A percentile compares a stretch with the other conserved stretches of the same genome.
These are phyloP conservation scores for Platanthera zijinensis DNA, from an alignment of 106 monocot genomes.

Conservation along the genomic window DNA sequence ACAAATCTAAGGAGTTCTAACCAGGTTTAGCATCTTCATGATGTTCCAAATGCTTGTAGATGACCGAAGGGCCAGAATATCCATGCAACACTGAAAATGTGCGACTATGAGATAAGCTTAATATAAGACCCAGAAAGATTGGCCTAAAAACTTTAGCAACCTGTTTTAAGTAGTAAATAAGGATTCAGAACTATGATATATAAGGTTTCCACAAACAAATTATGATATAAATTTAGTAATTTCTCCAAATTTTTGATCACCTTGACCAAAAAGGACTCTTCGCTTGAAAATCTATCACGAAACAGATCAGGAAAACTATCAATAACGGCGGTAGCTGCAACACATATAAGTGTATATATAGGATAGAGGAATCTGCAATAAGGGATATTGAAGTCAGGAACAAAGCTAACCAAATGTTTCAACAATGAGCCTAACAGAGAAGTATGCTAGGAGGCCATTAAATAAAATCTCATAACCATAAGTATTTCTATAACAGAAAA, in stretches of 20 bases:
- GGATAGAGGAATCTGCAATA: constrained; percentile 95
- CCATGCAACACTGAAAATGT: constrained; percentile 95
- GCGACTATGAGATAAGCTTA: constrained; percentile 89
- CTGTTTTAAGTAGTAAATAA: constrained; percentile 24
- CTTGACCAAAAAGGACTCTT: constrained; percentile 61
- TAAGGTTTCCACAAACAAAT: background rate
- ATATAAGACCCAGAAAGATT: constrained; percentile 73
- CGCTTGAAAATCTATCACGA: constrained; percentile 53
- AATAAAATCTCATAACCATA: background rate
- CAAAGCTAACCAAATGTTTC: background rate
- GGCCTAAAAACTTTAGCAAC: constrained; percentile 67
- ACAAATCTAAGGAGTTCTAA: constrained; percentile 17
- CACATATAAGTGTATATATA: constrained; percentile 95
- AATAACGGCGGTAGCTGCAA: constrained; percentile 87
- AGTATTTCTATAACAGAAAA: background rate
- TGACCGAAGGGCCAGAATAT: constrained; percentile 81
- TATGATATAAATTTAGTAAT: background rate
- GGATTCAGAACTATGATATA: background rate
- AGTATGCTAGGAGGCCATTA: background rate
- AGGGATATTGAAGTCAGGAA: constrained; percentile 5
- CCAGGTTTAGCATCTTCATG: constrained; percentile 76
- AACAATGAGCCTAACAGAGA: background rate
- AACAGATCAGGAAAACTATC: constrained; percentile 89
- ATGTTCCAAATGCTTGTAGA: constrained; percentile 81
- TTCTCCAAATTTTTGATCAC: constrained; percentile 15